Percentiles rank a stretch among this genome's conserved stretches.
These are phyloP conservation scores for Ogataea nonfermentans DNA, from an alignment of 805 yeast species.

Conservation along the genomic window DNA sequence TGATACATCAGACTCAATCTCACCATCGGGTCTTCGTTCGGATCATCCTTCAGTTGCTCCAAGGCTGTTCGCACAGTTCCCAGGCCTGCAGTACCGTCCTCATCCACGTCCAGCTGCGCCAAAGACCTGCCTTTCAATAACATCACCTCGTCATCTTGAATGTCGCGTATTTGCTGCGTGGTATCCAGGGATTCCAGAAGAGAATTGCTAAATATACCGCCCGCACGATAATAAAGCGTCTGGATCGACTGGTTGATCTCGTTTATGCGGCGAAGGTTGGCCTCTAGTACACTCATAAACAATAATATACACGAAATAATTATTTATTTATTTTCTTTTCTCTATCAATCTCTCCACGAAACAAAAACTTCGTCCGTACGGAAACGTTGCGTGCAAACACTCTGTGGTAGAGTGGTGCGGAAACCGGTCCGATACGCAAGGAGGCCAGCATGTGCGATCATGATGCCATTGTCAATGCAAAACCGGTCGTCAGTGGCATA, in stretches of 20 bases:
- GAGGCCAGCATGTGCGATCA: slow-evolving; percentile 98
- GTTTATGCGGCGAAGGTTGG: slow-evolving; percentile 14
- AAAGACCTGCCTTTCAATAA: slow-evolving; percentile 21
- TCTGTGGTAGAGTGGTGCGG: slow-evolving; percentile 49
- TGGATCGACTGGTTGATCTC: slow-evolving; percentile 24
- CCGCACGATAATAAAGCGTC: slow-evolving; percentile 19
- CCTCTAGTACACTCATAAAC: slow-evolving; percentile 17
- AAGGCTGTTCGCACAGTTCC: slow-evolving; percentile 4
- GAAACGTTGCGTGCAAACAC: slow-evolving; percentile 90
- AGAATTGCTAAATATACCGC: slow-evolving; percentile 26
- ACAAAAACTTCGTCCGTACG: slow-evolving; percentile 93
- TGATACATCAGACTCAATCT: slow-evolving; percentile 19
- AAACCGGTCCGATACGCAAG: slow-evolving; percentile 82
- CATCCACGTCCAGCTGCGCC: slow-evolving; percentile 24
- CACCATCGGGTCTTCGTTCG: slow-evolving; percentile 19
- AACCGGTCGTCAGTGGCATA: slow-evolving; percentile 95
- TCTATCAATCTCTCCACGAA: slow-evolving; percentile 74
- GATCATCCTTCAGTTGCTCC: slow-evolving; percentile 16
- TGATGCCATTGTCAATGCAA: slow-evolving; percentile 96
- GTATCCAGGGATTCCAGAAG: slow-evolving; percentile 22
- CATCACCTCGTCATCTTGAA: slow-evolving; percentile 22
- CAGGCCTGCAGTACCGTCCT: slow-evolving; percentile 6
- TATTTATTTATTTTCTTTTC: background rate
- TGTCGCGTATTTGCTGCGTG: slow-evolving; percentile 24
- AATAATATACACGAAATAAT: background rate